Conservation (phyloP, 257 asterid species). For the Orobanche coerulescens region DNA sequence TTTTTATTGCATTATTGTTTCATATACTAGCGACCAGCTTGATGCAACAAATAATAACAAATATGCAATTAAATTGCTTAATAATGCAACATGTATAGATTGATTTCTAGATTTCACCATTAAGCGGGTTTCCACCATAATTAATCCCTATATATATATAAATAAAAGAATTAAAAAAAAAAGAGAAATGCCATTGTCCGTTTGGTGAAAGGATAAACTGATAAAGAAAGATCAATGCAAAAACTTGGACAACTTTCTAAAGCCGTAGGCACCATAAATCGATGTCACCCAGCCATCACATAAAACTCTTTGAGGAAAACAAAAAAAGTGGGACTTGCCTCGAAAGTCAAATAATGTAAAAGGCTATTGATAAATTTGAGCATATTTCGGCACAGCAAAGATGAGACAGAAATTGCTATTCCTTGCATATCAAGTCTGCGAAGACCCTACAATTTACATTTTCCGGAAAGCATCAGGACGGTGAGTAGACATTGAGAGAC, state of each 20-base stretch:
- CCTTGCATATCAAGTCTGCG: constrained; percentile 94
- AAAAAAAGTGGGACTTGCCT: constrained; percentile 43
- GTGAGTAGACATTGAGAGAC: constrained; percentile 8
- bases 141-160: too few relatives aligned
- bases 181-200: background rate
- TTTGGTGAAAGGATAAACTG: background rate
- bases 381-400: constrained; percentile 94
- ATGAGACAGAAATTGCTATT: constrained; percentile 78
- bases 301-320: constrained; percentile 8
- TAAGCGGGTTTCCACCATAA: too few relatives aligned
- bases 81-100: too few relatives aligned
- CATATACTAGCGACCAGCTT: too few relatives aligned
- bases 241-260: too few relatives aligned
- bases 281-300: constrained; percentile 12
- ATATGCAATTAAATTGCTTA: too few relatives aligned
- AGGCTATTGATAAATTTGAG: constrained; percentile 91
- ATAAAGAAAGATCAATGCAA: background rate
- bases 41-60: too few relatives aligned
- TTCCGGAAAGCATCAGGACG: constrained; percentile 17
- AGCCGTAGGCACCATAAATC: background rate
- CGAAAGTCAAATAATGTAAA: constrained; percentile 88
- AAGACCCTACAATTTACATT: constrained; percentile 52
- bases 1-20: too few relatives aligned
- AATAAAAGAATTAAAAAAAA: too few relatives aligned
- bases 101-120: too few relatives aligned